Percentiles rank a stretch among this genome's conserved stretches.
phyloP scores from a whole-genome alignment of 805 yeast genomes.

The Priceomyces medius region DNA sequence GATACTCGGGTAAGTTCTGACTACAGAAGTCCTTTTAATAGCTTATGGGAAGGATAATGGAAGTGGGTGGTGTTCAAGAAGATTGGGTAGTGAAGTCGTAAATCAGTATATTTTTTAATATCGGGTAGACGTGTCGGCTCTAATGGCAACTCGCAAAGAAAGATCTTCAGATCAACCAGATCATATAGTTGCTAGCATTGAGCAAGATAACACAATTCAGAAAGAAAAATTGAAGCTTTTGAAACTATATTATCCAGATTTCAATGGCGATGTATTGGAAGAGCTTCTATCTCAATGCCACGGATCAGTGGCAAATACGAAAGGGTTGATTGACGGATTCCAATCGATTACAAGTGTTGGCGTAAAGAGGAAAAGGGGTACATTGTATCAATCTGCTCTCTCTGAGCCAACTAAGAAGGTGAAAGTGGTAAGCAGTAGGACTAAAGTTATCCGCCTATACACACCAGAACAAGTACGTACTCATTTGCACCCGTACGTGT shows the following conservation, averaged over 20 bases:
- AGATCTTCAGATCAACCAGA: no score
- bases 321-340: constrained; percentile 37
- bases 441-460: constrained; percentile 41
- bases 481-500: constrained; percentile 47
- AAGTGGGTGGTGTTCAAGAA: no score
- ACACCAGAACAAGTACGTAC: constrained; percentile 51
- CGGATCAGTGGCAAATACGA: constrained; percentile 49
- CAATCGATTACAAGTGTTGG: not conserved
- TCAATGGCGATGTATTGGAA: constrained; percentile 38
- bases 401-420: constrained; percentile 7
- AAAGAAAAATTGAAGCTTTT: constrained; percentile 35
- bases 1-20: no score
- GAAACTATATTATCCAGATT: constrained; percentile 40
- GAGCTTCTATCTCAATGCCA: constrained; percentile 55
- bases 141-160: no score
- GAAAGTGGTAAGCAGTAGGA: not conserved
- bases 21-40: no score
- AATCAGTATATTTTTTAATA: no score
- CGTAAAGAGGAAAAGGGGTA: constrained; percentile 6
- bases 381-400: constrained; percentile 16
- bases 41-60: no score
- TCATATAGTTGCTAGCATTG: no score
- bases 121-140: no score
- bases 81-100: no score
- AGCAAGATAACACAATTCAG: no score